Evolutionary conservation across 768 basidiomycete genomes (phyloP).

Genomic region (Rhodosporidiobolus sp.): DNA sequence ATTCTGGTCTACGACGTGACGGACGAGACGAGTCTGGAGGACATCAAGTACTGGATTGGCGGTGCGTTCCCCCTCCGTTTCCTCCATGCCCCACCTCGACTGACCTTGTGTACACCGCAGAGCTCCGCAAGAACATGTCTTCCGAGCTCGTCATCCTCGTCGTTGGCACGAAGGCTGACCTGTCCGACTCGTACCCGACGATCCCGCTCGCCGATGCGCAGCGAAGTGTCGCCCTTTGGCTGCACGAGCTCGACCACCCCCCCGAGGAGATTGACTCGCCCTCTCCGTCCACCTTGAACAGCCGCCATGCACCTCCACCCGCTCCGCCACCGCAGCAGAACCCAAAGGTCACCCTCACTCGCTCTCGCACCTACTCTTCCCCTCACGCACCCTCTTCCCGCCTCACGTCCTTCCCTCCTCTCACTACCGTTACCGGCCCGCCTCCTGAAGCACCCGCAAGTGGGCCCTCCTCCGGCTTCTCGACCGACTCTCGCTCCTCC

Average conservation of each 20-base stretch:
- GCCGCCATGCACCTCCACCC: neutral
- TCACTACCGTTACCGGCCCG: slow-evolving; percentile 8
- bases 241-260: slow-evolving; percentile 46
- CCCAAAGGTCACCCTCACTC: neutral
- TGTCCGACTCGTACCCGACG: slow-evolving; percentile 37
- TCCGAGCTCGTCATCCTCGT: slow-evolving; percentile 85
- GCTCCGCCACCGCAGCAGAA: slow-evolving; percentile 1
- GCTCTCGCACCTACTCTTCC: slow-evolving; percentile 16
- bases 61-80: slow-evolving; percentile 53
- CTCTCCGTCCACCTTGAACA: neutral
- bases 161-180: slow-evolving; percentile 72
- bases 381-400: slow-evolving; percentile 6
- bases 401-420: slow-evolving; percentile 2
- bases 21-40: slow-evolving; percentile 79
- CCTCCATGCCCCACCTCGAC: rapidly evolving
- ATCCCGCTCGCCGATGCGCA: slow-evolving; percentile 66
- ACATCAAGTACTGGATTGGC: slow-evolving; percentile 83
- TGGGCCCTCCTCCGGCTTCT: neutral
- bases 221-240: slow-evolving; percentile 81
- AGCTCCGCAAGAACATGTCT: slow-evolving; percentile 46
- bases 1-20: slow-evolving; percentile 94
- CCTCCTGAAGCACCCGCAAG: neutral
- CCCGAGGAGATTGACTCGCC: slow-evolving; percentile 1
- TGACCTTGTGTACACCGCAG: slow-evolving; percentile 37
- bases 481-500: slow-evolving; percentile 12